A percentile compares a stretch with the other conserved stretches of the same genome.
These are phyloP conservation scores for Crucibulum laeve DNA, from an alignment of 768 basidiomycete genomes.

Conservation along the genomic window DNA sequence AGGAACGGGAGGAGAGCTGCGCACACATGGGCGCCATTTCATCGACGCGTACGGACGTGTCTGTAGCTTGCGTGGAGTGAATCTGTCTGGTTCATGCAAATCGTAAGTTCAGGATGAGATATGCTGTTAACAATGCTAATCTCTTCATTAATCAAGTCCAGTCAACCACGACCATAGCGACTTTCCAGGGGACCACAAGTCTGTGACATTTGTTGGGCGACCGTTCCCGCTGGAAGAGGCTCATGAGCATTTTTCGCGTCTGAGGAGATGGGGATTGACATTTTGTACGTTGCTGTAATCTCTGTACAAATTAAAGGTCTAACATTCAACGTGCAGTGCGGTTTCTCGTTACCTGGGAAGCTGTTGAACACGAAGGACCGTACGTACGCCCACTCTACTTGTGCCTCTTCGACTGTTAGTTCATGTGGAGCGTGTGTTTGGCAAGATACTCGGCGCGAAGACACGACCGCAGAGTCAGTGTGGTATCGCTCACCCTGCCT, in stretches of 20 bases:
- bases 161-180: conserved; percentile 59
- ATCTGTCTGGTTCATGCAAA: conserved; percentile 81
- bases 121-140: conserved; percentile 1
- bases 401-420: conserved; percentile 2
- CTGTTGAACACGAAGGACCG: conserved; percentile 91
- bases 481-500: neutral
- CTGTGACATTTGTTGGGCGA: conserved; percentile 81
- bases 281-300: conserved; percentile 52
- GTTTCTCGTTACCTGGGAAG: conserved; percentile 96
- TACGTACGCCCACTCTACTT: conserved; percentile 35
- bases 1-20: conserved; percentile 53
- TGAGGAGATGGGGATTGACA: conserved; percentile 84
- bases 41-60: conserved; percentile 78
- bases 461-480: too few species aligned
- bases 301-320: neutral
- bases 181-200: conserved; percentile 61
- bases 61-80: conserved; percentile 79
- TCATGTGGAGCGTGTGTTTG: too few species aligned
- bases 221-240: conserved; percentile 93
- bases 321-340: conserved; percentile 48
- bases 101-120: conserved; percentile 42
- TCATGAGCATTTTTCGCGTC: conserved; percentile 72
- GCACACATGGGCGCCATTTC: conserved; percentile 73
- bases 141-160: conserved; percentile 41
- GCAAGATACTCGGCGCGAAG: too few species aligned